A percentile compares a stretch with the other conserved stretches of the same genome.
Evolutionary conservation across 2,329 filamentous ascomycete species (phyloP).

Genomic region (Alternaria triticina): DNA sequence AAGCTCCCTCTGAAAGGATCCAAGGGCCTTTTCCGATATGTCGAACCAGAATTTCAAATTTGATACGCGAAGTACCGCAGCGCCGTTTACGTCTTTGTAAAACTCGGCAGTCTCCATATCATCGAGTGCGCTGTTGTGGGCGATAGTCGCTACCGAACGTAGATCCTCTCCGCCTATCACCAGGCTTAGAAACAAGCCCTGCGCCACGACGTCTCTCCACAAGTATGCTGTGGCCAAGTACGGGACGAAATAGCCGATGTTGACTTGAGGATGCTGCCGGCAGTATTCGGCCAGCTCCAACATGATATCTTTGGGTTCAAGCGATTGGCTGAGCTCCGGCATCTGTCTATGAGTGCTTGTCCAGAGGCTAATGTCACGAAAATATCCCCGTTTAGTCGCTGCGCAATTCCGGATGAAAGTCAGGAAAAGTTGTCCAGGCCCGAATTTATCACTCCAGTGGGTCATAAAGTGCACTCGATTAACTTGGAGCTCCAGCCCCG

Average conservation of each 20-base stretch:
- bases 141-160: background rate
- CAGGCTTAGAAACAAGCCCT: background rate
- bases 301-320: background rate
- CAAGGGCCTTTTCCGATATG: background rate
- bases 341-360: background rate
- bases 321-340: background rate
- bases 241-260: background rate
- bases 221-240: background rate
- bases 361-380: background rate
- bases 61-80: background rate
- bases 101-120: background rate
- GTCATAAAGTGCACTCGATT: background rate
- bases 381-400: background rate
- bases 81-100: background rate
- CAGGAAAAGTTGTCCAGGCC: background rate
- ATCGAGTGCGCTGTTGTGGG: background rate
- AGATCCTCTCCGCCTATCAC: background rate
- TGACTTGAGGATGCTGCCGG: background rate
- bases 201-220: background rate
- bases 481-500: background rate
- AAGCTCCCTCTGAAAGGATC: background rate
- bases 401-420: background rate
- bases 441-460: background rate
- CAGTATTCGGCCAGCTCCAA: background rate
- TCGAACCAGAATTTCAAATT: background rate